Conservation (phyloP, 176 grass and related monocot species). For the Triticum aestivum region DNA sequence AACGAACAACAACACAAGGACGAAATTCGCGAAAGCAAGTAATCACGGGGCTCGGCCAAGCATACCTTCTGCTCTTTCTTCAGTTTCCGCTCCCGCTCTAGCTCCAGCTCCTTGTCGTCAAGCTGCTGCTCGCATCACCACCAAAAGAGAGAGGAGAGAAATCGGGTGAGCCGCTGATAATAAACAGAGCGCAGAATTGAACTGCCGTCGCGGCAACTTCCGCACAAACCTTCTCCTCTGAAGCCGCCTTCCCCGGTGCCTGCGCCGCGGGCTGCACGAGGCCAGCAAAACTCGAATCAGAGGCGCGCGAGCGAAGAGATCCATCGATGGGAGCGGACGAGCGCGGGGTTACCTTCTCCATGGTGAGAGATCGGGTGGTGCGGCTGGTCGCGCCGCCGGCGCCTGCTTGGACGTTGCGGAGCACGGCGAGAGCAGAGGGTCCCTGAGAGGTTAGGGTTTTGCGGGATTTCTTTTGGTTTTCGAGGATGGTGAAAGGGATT, state of each 20-base stretch:
- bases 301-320: background rate
- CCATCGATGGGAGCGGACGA: background rate
- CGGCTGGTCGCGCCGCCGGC: background rate
- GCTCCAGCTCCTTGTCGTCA: conserved; percentile 60
- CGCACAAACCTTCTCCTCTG: background rate
- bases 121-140: conserved; percentile 14
- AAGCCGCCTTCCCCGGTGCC: background rate
- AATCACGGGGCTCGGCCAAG: background rate
- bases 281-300: background rate
- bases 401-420: background rate
- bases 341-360: background rate
- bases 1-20: background rate
- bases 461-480: background rate
- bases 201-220: background rate
- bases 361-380: background rate
- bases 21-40: background rate
- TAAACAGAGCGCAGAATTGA: background rate
- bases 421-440: background rate
- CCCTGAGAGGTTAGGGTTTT: background rate
- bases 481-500: background rate
- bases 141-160: background rate
- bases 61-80: conserved; percentile 83
- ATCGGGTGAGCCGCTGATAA: background rate
- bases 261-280: background rate
- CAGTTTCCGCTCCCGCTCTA: conserved; percentile 28